Evolutionary conservation across 805 yeast genomes (phyloP).

Genomic region (Schwanniomyces occidentalis): DNA sequence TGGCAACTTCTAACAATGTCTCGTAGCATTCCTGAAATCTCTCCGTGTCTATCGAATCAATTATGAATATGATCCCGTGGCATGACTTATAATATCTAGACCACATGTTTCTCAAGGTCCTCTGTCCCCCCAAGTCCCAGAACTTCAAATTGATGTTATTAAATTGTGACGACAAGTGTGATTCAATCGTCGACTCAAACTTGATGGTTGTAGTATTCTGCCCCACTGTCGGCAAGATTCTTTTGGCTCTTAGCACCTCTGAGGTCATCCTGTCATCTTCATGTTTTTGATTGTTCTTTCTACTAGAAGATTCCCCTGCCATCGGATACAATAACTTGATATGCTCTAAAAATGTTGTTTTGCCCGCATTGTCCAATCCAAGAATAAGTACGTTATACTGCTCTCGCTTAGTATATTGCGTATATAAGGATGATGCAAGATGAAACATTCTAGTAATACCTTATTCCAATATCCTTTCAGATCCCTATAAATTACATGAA

Average conservation of each 20-base stretch:
- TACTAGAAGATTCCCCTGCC: conserved; percentile 18
- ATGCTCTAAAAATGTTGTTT: conserved; percentile 56
- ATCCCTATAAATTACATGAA: too few species aligned
- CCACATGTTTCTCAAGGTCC: conserved; percentile 83
- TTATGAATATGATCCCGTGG: conserved; percentile 89
- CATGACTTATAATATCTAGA: conserved; percentile 78
- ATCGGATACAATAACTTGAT: conserved; percentile 37
- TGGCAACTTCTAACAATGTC: conserved; percentile 51
- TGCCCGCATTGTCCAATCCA: conserved; percentile 96
- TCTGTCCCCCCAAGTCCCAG: conserved; percentile 98
- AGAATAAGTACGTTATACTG: conserved; percentile 60
- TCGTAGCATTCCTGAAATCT: conserved; percentile 81
- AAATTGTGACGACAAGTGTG: conserved; percentile 29
- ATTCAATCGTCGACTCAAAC: conserved; percentile 40
- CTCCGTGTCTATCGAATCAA: conserved; percentile 85
- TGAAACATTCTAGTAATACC: too few species aligned
- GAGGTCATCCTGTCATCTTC: too few species aligned
- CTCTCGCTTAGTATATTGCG: conserved; percentile 46
- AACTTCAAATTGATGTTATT: conserved; percentile 63
- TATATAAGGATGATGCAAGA: conserved; percentile 44
- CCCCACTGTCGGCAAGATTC: conserved; percentile 91
- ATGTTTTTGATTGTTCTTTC: conserved; percentile 8
- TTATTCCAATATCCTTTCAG: too few species aligned
- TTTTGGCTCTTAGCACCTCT: conserved; percentile 40
- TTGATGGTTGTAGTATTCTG: conserved; percentile 65